Evolutionary conservation across 176 grass and related monocot genomes (phyloP).

Genomic region (Rhipidocladum racemiflorum): DNA sequence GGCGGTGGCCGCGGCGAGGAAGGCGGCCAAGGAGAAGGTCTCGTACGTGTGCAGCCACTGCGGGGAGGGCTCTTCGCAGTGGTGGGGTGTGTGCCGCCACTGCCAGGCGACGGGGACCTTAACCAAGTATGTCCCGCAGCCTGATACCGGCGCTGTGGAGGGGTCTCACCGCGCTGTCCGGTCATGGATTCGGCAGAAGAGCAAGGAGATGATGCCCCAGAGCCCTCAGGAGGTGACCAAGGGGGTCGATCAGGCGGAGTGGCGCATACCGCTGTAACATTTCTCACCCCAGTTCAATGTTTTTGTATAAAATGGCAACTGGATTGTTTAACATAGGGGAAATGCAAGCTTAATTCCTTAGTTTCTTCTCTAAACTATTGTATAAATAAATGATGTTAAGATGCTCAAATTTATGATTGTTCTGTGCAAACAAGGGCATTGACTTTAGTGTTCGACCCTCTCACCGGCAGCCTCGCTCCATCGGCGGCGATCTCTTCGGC

Average conservation of each 20-base stretch:
- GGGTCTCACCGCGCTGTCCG: conserved; percentile 39
- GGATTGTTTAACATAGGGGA: not conserved
- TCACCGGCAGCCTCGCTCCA: conserved; percentile 24
- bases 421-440: not conserved
- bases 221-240: conserved; percentile 57
- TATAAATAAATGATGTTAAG: not conserved
- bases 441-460: too few species aligned
- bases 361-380: not conserved
- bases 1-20: not conserved
- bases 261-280: conserved; percentile 83
- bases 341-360: not conserved
- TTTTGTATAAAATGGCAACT: not conserved
- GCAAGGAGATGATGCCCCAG: conserved; percentile 43
- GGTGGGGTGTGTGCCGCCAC: conserved; percentile 68
- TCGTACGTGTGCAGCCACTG: conserved; percentile 61
- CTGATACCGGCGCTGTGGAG: not conserved
- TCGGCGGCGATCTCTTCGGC: not conserved
- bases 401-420: not conserved
- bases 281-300: not conserved
- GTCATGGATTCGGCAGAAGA: conserved; percentile 61
- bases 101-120: conserved; percentile 34
- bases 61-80: conserved; percentile 49
- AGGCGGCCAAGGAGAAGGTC: conserved; percentile 37
- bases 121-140: not conserved
- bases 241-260: conserved; percentile 45